Conservation (phyloP, 1,139 yeast species). For the Debaryomyces coudertii region DNA sequence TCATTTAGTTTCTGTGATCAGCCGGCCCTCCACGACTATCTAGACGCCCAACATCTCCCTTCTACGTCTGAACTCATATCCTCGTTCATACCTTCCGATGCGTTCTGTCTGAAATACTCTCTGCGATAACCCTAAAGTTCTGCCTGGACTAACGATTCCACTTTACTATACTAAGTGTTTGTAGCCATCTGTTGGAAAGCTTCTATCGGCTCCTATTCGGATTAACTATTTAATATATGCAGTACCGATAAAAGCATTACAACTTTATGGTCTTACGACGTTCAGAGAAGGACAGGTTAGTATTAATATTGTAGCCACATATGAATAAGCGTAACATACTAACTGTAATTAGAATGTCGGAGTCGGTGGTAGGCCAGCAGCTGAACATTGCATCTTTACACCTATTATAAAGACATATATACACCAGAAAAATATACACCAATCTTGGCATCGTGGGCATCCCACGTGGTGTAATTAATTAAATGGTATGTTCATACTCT, state of each 20-base stretch:
- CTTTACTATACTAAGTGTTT: neutral
- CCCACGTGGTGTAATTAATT: conserved; percentile 8
- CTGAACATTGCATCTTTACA: neutral
- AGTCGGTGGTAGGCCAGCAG: neutral
- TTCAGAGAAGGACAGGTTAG: no score
- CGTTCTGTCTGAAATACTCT: no score
- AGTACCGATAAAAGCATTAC: neutral
- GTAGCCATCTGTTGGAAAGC: neutral
- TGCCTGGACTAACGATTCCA: no score
- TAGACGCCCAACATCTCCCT: no score
- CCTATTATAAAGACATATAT: neutral
- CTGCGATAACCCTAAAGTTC: no score
- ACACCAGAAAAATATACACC: neutral
- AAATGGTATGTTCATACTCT: neutral
- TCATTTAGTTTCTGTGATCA: no score
- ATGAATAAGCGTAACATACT: neutral
- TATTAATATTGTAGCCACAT: no score
- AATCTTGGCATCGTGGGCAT: conserved; percentile 5
- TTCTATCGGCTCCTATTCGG: neutral
- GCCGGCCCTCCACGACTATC: no score
- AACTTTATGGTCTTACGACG: neutral
- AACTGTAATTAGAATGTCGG: neutral
- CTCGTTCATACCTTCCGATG: no score
- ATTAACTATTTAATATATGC: neutral
- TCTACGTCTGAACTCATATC: no score